Conservation (phyloP, 2,329 filamentous ascomycete species). For the Colletotrichum falcatum region DNA sequence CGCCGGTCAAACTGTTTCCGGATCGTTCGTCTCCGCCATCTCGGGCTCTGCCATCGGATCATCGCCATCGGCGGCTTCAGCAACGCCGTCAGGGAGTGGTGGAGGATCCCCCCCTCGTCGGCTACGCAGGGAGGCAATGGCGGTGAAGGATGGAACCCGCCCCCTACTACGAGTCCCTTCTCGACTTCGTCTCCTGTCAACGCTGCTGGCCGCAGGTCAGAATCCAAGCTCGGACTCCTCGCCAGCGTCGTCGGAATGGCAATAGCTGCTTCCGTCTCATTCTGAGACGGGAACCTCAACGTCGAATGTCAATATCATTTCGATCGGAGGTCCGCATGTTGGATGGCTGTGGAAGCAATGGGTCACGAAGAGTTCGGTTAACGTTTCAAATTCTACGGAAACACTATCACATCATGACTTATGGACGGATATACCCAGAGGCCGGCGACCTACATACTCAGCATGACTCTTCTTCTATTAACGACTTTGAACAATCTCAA, state of each 20-base stretch:
- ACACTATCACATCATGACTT: constrained; percentile 15
- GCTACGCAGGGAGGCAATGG: constrained; percentile 20
- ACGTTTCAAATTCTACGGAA: background rate
- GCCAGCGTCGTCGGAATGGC: background rate
- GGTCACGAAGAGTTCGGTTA: too few species aligned
- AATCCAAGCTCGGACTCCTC: background rate
- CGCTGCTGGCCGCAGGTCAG: constrained; percentile 10
- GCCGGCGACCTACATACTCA: constrained; percentile 40
- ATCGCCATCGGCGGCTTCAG: constrained; percentile 10
- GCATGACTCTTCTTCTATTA: constrained; percentile 34
- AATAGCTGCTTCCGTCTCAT: background rate
- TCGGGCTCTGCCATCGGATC: constrained; percentile 25
- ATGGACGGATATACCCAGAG: constrained; percentile 38
- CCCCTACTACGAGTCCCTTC: constrained; percentile 14
- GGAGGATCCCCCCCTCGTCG: constrained; percentile 10
- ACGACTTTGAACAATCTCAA: background rate
- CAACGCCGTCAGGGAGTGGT: constrained; percentile 12
- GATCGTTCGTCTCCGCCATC: constrained; percentile 26
- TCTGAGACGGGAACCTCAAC: background rate
- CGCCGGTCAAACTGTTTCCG: constrained; percentile 22
- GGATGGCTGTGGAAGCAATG: background rate
- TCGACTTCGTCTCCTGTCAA: constrained; percentile 30
- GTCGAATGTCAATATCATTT: background rate
- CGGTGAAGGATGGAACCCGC: constrained; percentile 24
- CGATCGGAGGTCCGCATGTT: background rate